Evolutionary conservation across 495 filamentous ascomycete species (phyloP), one percentile per base, ranked within the genome.

Genomic region (Talaromyces nanjingensis): DNA sequence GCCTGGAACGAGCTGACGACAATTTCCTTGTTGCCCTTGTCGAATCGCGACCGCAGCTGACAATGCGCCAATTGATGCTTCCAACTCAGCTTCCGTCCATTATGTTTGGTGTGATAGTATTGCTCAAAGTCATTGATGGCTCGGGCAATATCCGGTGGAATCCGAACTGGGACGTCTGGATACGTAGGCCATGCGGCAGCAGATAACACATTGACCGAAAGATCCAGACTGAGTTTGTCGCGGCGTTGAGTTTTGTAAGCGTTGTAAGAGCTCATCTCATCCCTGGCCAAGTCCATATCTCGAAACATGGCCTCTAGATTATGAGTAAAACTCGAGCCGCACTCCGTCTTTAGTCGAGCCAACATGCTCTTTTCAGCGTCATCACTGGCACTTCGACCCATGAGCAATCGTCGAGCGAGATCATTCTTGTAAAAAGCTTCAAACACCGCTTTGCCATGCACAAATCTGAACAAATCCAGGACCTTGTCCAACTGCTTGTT

Each of bases 301-400:
- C 96, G 97, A 79, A 99, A 98, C 94, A 99, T 99, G 37, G 91
- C 89, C 73, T 99, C 94, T 2, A 99, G 82, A 69, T 99, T 98
- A 68, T 96, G 91, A 1, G 96, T 98, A 71, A 98, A 98, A 66
- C 82, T 87, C 3, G 90, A 87, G 27, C 96, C 96, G 72, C 94
- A 98, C 78, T 98, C 86, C 61, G 86, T 91, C 78, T 93, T 96
- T 61, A 99, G 78, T 66, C 93, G 88, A 27, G 89, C 74, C 29
- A 98, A 81, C 96, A 98, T 99, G 77, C 88, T 96, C 65, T 91
- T 85, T 76, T 99, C 94, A 0, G 94, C 93, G 76, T 98, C 96
- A 20, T 91, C 88, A 69, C 91, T 96, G 11, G 94, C 94, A 71
- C 91, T 96, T 65, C 93, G 85, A 33, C 86, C 88, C 88, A 98